These are phyloP conservation scores for Chalciporus pseudorubinellus DNA, from an alignment of 768 basidiomycete species.

Conservation along the genomic window DNA sequence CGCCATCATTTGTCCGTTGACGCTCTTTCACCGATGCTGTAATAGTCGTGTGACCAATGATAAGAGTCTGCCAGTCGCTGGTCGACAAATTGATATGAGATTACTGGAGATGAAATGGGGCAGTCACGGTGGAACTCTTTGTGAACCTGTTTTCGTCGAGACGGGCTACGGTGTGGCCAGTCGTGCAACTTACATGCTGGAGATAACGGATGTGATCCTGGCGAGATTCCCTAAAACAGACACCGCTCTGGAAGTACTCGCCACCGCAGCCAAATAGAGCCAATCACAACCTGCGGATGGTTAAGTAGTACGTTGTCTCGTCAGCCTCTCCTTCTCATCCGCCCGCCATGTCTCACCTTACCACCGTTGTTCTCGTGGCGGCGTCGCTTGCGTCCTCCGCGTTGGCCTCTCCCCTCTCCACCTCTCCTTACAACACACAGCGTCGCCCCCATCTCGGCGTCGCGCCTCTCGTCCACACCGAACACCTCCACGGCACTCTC, in stretches of 20 bases:
- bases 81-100: not conserved
- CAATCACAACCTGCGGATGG: constrained; percentile 18
- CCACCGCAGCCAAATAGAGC: constrained; percentile 30
- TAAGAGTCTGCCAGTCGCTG: not conserved
- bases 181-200: too few species aligned
- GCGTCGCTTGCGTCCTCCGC: constrained; percentile 37
- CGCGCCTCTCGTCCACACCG: constrained; percentile 57
- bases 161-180: not conserved
- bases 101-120: not conserved
- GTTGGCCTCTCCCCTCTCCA: constrained; percentile 46
- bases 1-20: not conserved
- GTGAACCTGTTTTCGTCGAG: not conserved
- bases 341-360: constrained; percentile 35
- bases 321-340: constrained; percentile 13
- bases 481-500: constrained; percentile 69
- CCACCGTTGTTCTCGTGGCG: constrained; percentile 36
- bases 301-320: constrained; percentile 24
- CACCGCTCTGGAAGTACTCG: not conserved
- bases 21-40: not conserved
- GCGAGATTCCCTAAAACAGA: constrained; percentile 4
- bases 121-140: not conserved
- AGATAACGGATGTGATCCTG: not conserved
- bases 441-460: constrained; percentile 46
- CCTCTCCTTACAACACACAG: constrained; percentile 33
- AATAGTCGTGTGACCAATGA: not conserved